Evolutionary conservation across 176 grass and related monocot genomes (phyloP), one percentile per base, ranked within the genome.

Genomic region (Lolium multiflorum): DNA sequence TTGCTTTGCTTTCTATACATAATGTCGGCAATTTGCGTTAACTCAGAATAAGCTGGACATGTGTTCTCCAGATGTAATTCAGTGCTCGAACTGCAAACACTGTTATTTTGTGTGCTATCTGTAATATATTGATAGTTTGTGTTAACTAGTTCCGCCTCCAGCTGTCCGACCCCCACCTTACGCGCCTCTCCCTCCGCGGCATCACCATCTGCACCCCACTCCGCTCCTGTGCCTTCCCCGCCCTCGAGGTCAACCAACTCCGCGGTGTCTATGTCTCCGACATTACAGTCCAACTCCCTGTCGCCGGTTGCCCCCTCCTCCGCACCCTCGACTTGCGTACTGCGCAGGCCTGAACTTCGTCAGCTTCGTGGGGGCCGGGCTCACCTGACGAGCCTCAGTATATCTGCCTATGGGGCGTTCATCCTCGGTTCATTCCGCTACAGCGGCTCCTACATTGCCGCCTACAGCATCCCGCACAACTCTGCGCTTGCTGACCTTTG

Each of bases 301-400:
- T 59, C 48, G 48, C 81, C 39, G 64, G 68, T 20, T 94, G 89
- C 62, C 89, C 87, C 11, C 16, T 35, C 11, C 86, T 91, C 39
- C 83, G 66, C 9, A 86, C 38, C 64, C 86, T 89, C 44, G 81
- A 91, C 28, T 20, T 94, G 13, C 83, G 80, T 22, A 63, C 50
- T 91, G 83, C 55, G 44, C 46, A 49, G 6, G 71, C 44, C 71
- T 74, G n/a, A 0, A 1, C 11, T 74, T 13, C 60, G 64, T 95
- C 24, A 13, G 39, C 21, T n/a, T 93, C 57, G 63, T 75, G 2
- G 12, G 14, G 13, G 52, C 87, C 4, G 76, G 7, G 9, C 49
- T 39, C 79, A 48, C 41, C 75, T 91, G 63, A 35, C 20, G 69
- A 93, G 73, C 80, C 86, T 93, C 14, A 87, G 50, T 3, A 60